A percentile compares a stretch with the other conserved stretches of the same genome.
phyloP scores from a whole-genome alignment of 1,139 yeast genomes.

The Magnusiomyces starmeri region DNA sequence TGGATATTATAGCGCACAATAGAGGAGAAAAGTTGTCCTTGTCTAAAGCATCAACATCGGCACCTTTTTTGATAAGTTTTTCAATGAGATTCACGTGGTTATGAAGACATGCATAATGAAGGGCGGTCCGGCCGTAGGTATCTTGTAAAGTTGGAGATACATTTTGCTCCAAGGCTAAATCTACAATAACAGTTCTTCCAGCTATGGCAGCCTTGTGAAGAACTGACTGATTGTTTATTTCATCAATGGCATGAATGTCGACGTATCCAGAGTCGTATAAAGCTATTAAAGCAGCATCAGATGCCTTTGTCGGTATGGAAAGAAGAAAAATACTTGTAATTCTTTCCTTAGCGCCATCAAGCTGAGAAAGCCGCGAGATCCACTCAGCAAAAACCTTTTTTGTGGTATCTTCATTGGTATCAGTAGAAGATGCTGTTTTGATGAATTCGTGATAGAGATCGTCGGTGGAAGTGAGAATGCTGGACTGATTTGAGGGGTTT shows the following conservation, averaged over 20 bases:
- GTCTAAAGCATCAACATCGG: constrained; percentile 35
- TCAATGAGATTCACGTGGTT: constrained; percentile 31
- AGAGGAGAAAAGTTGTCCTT: constrained; percentile 55
- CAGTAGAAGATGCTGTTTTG: constrained; percentile 44
- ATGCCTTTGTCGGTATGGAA: constrained; percentile 45
- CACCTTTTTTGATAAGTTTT: constrained; percentile 32
- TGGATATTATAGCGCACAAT: constrained; percentile 66
- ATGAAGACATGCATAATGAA: constrained; percentile 71
- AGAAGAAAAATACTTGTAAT: constrained; percentile 59
- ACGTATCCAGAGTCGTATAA: constrained; percentile 36
- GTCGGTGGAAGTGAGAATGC: constrained; percentile 33
- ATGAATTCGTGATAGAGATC: constrained; percentile 63
- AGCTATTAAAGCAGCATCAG: constrained; percentile 37
- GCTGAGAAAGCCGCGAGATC: constrained; percentile 47
- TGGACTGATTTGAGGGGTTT: neutral
- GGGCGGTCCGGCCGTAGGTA: constrained; percentile 70
- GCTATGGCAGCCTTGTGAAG: constrained; percentile 43
- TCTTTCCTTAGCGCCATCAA: constrained; percentile 39
- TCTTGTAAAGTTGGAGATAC: constrained; percentile 43
- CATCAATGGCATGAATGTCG: constrained; percentile 38
- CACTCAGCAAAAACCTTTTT: constrained; percentile 31
- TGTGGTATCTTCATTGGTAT: constrained; percentile 23
- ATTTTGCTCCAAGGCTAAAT: constrained; percentile 30
- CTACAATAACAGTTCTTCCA: constrained; percentile 35
- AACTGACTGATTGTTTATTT: constrained; percentile 38